A percentile compares a stretch with the other conserved stretches of the same genome.
Conservation (phyloP, 352 stramenopile genomes). For the Phytopythium montanum region DNA sequence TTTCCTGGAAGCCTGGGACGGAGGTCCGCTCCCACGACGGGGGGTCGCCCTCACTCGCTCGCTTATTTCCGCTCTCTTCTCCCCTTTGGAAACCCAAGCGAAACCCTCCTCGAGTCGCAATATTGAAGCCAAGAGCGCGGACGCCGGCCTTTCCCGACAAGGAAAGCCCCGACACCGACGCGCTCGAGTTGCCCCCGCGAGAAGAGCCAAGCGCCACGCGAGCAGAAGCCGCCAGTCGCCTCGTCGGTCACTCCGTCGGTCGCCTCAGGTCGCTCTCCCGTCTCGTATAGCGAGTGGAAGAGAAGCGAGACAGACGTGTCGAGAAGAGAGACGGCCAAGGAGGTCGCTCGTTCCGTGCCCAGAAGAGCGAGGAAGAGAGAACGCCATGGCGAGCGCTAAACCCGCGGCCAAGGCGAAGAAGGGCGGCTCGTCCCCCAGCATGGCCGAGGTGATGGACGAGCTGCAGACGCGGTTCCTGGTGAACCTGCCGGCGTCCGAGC, state of each 20-base stretch:
- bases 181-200: conserved; percentile 4
- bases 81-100: neutral
- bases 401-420: conserved; percentile 18
- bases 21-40: neutral
- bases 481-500: conserved; percentile 90
- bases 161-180: neutral
- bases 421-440: conserved; percentile 33
- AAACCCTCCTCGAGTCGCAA: conserved; percentile 8
- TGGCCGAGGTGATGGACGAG: conserved; percentile 94
- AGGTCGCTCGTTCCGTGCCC: neutral
- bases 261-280: too few relatives aligned
- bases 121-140: conserved; percentile 13
- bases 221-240: neutral
- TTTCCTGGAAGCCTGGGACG: neutral
- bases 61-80: neutral
- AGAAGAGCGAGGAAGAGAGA: neutral
- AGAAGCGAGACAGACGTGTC: too few relatives aligned
- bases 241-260: neutral
- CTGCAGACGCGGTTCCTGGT: conserved; percentile 95
- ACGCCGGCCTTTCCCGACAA: conserved; percentile 2
- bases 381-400: neutral
- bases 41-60: neutral
- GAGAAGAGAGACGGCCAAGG: too few relatives aligned
- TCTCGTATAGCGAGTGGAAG: too few relatives aligned
- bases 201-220: neutral